Base-by-base conservation (phyloP, 768 basidiomycete genomes). In the Tephrocybe sp. region DNA sequence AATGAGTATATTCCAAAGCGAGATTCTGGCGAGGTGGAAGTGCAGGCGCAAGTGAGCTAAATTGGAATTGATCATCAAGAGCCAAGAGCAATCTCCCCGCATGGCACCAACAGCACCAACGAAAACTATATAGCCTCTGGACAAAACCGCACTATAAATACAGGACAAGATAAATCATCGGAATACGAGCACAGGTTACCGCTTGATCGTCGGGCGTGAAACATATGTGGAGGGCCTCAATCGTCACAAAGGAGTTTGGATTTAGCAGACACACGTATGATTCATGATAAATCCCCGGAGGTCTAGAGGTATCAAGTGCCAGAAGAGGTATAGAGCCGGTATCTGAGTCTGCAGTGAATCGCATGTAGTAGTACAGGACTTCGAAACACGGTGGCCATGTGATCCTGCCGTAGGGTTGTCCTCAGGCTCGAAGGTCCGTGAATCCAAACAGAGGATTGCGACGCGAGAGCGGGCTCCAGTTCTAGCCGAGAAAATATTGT, bases 161-260 rank as follows among this genome's bases (percentile, higher is more conserved):
- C 28, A 36, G 11, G 19, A 25, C 6, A 36, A 26, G 16, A 36
- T 6, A 37, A 19, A 37, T 19, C 36, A 7, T 37, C 36, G 36
- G 36, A 37, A 19, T 7, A 37, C 7, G 36, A 37, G 36, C 36
- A 24, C 18, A 32, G n/a, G 21, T 11, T 16, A 30, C 31, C 40
- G 40, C 48, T 32, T 31, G 30, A 42, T 42, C 40, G 38, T 42
- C 40, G 48, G 46, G 31, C n/a, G 7, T 9, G 18, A 42, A 28
- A 13, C 27, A 18, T 41, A 27, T 16, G 21, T 8, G n/a, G 19
- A 18, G 18, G 18, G 25, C 34, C 22, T 4, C 16, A 16, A 9
- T 37, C n/a, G n/a, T n/a, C n/a, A n/a, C n/a, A n/a, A n/a, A n/a
- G n/a, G n/a, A n/a, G n/a, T n/a, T 15, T 30, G 9, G 22, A 50